Evolutionary conservation across 257 asterid species (phyloP).

Genomic region (Solanum rostratum): DNA sequence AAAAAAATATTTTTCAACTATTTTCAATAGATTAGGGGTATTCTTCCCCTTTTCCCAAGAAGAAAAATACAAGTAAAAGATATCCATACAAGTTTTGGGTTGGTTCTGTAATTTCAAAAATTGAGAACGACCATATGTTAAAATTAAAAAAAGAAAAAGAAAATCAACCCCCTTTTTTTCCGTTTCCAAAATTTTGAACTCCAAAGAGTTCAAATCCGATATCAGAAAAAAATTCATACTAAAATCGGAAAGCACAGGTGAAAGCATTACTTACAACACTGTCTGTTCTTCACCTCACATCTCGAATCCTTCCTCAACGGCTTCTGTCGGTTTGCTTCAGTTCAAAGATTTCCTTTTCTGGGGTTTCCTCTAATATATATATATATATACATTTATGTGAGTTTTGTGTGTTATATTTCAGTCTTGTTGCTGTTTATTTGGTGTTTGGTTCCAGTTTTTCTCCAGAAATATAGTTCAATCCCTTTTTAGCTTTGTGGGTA

Average conservation of each 20-base stretch:
- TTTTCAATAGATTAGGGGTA: too few relatives aligned
- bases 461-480: not conserved
- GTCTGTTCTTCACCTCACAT: not conserved
- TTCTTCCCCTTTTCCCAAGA: too few relatives aligned
- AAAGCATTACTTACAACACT: not conserved
- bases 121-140: not conserved
- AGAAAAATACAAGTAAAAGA: not conserved
- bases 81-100: not conserved
- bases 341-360: not conserved
- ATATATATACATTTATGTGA: not conserved
- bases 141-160: not conserved
- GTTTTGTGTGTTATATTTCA: not conserved
- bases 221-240: not conserved
- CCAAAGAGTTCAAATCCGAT: not conserved
- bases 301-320: not conserved
- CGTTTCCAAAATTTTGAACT: not conserved
- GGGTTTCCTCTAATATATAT: not conserved
- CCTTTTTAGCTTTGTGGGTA: not conserved
- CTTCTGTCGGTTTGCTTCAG: not conserved
- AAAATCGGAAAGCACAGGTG: not conserved
- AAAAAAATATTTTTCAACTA: too few relatives aligned
- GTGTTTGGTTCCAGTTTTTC: not conserved
- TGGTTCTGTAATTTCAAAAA: not conserved
- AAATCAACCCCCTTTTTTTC: not conserved
- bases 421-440: not conserved